phyloP scores from a whole-genome alignment of 1,139 yeast species.

The Neolecta irregularis region DNA sequence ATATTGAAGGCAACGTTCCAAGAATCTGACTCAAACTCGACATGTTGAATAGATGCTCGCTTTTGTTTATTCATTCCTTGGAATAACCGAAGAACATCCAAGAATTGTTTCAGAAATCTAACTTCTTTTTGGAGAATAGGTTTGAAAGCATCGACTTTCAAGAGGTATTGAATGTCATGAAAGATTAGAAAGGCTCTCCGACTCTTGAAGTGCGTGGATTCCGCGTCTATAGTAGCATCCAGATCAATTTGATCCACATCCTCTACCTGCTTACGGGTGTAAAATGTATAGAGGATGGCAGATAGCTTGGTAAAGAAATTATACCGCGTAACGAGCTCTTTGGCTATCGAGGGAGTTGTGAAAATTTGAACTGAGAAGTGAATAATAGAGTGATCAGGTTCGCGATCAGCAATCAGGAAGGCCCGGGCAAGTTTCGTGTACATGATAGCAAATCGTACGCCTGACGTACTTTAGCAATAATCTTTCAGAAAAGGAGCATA shows the following conservation, averaged over 20 bases:
- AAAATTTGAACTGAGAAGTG: constrained; percentile 72
- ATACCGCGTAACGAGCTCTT: constrained; percentile 43
- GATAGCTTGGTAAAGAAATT: constrained; percentile 57
- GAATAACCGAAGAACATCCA: constrained; percentile 52
- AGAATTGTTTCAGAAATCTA: constrained; percentile 27
- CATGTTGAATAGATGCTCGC: constrained; percentile 68
- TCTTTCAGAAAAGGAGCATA: constrained; percentile 2
- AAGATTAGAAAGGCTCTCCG: constrained; percentile 75
- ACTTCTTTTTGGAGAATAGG: constrained; percentile 29
- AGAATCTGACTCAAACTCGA: constrained; percentile 79
- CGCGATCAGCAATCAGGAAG: constrained; percentile 57
- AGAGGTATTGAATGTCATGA: constrained; percentile 58
- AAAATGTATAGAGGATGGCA: constrained; percentile 49
- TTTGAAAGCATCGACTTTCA: constrained; percentile 11
- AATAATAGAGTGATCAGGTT: constrained; percentile 69
- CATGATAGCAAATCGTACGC: constrained; percentile 62
- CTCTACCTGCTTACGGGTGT: constrained; percentile 41
- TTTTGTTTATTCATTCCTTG: constrained; percentile 67
- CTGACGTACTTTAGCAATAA: neutral
- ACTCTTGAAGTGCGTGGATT: constrained; percentile 39
- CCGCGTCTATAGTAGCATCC: constrained; percentile 22
- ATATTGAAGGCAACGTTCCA: constrained; percentile 73
- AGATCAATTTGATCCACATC: constrained; percentile 34
- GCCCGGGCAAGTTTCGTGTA: constrained; percentile 67
- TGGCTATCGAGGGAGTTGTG: constrained; percentile 68